These are phyloP conservation scores for Rhizopus sp. DNA, from an alignment of 371 early-diverging fungal species.

Conservation along the genomic window DNA sequence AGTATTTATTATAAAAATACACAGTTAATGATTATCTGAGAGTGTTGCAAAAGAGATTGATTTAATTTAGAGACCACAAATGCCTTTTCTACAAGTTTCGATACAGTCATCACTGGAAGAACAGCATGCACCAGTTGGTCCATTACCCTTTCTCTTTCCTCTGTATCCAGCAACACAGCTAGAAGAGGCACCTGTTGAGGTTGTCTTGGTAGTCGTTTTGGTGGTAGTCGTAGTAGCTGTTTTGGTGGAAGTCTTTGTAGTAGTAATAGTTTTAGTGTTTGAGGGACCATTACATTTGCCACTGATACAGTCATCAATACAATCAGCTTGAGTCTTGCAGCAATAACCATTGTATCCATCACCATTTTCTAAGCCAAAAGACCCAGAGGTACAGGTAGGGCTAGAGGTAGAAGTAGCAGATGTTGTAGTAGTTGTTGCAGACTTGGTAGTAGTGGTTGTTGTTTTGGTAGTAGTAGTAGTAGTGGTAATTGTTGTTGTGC, in stretches of 20 bases:
- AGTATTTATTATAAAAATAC: no score
- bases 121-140: constrained; percentile 14
- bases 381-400: neutral
- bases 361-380: neutral
- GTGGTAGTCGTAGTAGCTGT: neutral
- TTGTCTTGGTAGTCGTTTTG: neutral
- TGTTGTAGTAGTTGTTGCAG: neutral
- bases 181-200: neutral
- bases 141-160: constrained; percentile 8
- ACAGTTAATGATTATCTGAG: no score
- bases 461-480: neutral
- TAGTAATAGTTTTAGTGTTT: neutral
- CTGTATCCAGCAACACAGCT: neutral
- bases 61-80: neutral
- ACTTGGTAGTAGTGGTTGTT: neutral
- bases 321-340: constrained; percentile 6
- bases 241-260: neutral
- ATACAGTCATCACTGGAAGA: constrained; percentile 7
- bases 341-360: constrained; percentile 5
- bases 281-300: neutral
- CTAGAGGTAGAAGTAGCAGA: neutral
- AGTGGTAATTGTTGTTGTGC: neutral
- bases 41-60: neutral
- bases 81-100: constrained; percentile 10
- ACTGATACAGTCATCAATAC: constrained; percentile 9